These are phyloP conservation scores for Tulasnella sp. DNA, from an alignment of 768 basidiomycete genomes.

Conservation along the genomic window DNA sequence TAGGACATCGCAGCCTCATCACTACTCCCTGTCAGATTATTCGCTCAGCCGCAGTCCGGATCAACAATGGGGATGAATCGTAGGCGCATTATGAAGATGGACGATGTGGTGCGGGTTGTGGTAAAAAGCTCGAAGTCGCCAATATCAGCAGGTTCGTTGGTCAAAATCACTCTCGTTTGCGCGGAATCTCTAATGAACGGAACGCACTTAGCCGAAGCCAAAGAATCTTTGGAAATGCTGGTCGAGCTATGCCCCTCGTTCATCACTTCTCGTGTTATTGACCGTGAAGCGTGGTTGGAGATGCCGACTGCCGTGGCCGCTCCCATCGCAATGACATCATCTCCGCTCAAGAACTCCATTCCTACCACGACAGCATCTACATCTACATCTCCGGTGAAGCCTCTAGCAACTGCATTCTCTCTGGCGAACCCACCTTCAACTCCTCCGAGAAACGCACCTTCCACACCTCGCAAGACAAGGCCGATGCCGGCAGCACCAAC, in stretches of 20 bases:
- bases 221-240: conserved; percentile 25
- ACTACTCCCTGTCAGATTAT: neutral
- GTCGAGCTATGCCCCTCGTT: conserved; percentile 26
- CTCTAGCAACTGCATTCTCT: neutral
- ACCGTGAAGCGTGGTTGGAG: conserved; percentile 27
- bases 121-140: conserved; percentile 30
- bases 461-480: neutral
- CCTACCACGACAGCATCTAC: conserved; percentile 30
- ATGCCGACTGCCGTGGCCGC: conserved; percentile 25
- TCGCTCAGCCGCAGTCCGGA: neutral
- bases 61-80: conserved; percentile 17
- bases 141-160: conserved; percentile 24
- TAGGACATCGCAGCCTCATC: neutral
- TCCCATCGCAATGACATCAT: conserved; percentile 13
- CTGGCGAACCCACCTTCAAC: neutral
- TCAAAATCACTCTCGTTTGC: neutral
- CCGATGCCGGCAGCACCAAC: neutral
- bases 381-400: conserved; percentile 35
- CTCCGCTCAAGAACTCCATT: neutral
- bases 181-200: neutral
- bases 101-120: conserved; percentile 28
- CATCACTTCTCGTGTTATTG: conserved; percentile 22
- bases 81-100: conserved; percentile 25
- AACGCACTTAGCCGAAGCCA: conserved; percentile 24
- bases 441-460: neutral